Percentiles rank a stretch among this genome's conserved stretches.
Evolutionary conservation across 2,329 filamentous ascomycete genomes (phyloP).

Genomic region (Tothia fuscella): DNA sequence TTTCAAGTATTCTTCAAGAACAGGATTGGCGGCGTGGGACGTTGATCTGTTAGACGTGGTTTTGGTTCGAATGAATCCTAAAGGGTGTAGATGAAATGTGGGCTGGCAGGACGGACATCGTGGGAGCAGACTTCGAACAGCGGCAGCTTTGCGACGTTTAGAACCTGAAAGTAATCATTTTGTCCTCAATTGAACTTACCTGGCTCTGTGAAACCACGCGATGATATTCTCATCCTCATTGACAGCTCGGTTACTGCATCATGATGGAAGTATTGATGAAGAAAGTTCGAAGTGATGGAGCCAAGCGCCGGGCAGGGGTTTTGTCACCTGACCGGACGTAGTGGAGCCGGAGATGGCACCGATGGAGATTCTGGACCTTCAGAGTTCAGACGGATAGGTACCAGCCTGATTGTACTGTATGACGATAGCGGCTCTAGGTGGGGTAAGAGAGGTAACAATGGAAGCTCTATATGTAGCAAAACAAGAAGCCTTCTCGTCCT

Average conservation of each 20-base stretch:
- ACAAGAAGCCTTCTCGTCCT: too few species aligned
- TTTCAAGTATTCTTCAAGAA: slow-evolving; percentile 1
- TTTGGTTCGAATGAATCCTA: neutral
- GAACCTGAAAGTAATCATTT: neutral
- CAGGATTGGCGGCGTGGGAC: neutral
- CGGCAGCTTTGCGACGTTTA: too few species aligned
- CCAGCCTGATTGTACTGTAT: too few species aligned
- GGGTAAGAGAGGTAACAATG: too few species aligned
- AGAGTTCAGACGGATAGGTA: too few species aligned
- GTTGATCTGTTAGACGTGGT: neutral
- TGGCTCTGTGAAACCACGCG: slow-evolving; percentile 6
- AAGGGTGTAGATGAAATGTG: neutral
- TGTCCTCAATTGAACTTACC: slow-evolving; percentile 4
- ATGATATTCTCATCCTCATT: slow-evolving; percentile 4
- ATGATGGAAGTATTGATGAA: neutral
- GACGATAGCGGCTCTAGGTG: too few species aligned
- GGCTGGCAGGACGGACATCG: neutral
- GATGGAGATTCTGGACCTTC: too few species aligned
- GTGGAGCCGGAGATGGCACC: too few species aligned
- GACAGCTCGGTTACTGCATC: neutral
- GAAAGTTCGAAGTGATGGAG: neutral
- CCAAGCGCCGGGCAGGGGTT: too few species aligned
- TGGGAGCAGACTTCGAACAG: too few species aligned
- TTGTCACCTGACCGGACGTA: too few species aligned
- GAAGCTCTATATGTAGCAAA: too few species aligned